Evolutionary conservation across 208 protist genomes (phyloP).

Genomic region (Acanthamoeba castellanii): DNA sequence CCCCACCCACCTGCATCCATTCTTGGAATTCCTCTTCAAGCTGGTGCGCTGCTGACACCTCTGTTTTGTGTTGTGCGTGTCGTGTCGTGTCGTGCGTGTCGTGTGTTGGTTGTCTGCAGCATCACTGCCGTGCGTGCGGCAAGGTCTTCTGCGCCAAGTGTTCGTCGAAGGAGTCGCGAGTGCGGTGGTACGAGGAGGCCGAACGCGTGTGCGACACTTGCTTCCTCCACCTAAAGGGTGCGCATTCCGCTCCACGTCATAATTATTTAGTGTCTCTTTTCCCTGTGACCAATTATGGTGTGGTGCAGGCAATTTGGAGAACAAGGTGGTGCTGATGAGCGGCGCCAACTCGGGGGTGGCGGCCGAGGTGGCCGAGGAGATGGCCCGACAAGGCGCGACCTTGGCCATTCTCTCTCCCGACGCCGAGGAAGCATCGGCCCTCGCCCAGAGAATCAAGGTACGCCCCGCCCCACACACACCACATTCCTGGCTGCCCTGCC

Average conservation of each 20-base stretch:
- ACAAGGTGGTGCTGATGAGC: slow-evolving; percentile 6
- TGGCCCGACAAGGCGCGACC: neutral
- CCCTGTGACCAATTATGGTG: neutral
- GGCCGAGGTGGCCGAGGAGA: neutral
- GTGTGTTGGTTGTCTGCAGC: neutral
- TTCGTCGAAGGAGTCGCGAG: neutral
- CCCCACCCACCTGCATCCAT: neutral
- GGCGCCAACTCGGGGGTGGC: slow-evolving; percentile 13
- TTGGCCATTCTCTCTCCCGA: neutral
- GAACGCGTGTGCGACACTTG: slow-evolving; percentile 4
- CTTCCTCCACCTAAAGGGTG: neutral
- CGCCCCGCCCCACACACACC: neutral
- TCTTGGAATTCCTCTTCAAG: neutral
- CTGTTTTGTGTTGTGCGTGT: neutral
- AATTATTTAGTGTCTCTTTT: neutral
- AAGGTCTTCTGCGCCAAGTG: slow-evolving; percentile 54
- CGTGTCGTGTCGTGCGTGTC: neutral
- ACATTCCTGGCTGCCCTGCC: neutral
- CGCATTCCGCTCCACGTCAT: neutral
- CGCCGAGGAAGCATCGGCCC: neutral
- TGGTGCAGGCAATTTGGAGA: neutral
- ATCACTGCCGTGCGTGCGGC: slow-evolving; percentile 42
- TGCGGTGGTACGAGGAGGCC: neutral
- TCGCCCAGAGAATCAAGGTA: neutral
- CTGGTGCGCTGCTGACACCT: too few species aligned